A percentile compares a stretch with the other conserved stretches of the same genome.
These are phyloP conservation scores for Vachellia pachyceras DNA, from an alignment of 306 rosid species.

Conservation along the genomic window DNA sequence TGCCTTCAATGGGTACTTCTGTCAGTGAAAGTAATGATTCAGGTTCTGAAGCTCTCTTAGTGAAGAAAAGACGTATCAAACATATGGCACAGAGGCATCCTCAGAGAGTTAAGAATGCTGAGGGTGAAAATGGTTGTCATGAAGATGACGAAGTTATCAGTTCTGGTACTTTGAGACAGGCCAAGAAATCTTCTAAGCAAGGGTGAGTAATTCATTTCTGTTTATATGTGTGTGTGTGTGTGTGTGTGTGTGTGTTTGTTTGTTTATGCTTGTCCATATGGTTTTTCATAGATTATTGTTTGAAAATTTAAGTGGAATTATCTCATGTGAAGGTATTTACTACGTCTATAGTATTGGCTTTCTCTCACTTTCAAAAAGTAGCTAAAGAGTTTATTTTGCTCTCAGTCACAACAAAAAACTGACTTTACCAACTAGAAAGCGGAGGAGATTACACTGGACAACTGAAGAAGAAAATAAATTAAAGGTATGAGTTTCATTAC, in stretches of 20 bases:
- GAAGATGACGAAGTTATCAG: constrained; percentile 35
- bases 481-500: constrained; percentile 39
- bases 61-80: constrained; percentile 11
- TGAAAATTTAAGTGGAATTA: not conserved
- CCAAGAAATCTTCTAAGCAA: not conserved
- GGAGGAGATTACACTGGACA: constrained; percentile 47
- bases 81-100: not conserved
- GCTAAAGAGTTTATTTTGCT: constrained; percentile 23
- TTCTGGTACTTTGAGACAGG: constrained; percentile 4
- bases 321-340: not conserved
- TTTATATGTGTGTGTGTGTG: not conserved
- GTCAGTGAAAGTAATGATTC: constrained; percentile 48
- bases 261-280: not conserved
- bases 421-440: not conserved
- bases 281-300: not conserved
- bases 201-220: constrained; percentile 39
- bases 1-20: constrained; percentile 35
- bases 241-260: not conserved
- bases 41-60: not conserved
- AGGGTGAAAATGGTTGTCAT: not conserved
- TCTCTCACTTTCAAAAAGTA: not conserved
- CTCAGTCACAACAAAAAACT: constrained; percentile 28
- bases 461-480: constrained; percentile 48
- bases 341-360: not conserved
- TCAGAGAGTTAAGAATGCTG: constrained; percentile 4